A percentile compares a stretch with the other conserved stretches of the same genome.
These are phyloP conservation scores for Fusarium odoratissimum DNA, from an alignment of 2,329 filamentous ascomycete genomes.

Conservation along the genomic window DNA sequence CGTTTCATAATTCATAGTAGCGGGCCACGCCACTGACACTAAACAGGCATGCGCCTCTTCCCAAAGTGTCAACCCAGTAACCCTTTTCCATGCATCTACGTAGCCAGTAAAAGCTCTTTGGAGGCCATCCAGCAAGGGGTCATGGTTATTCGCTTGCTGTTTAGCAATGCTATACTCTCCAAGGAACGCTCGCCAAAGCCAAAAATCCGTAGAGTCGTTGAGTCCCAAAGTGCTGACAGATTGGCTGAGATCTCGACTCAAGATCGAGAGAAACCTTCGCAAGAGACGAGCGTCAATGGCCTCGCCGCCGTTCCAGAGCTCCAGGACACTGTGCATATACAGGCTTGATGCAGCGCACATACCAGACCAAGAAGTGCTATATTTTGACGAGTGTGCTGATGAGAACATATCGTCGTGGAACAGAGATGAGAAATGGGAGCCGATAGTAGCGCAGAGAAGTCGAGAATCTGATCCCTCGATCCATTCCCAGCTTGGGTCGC, in stretches of 20 bases:
- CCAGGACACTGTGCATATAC: constrained; percentile 34
- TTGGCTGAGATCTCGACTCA: constrained; percentile 22
- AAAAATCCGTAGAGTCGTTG: neutral
- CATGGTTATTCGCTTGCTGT: neutral
- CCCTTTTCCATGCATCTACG: constrained; percentile 6
- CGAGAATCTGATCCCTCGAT: constrained; percentile 39
- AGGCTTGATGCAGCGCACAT: constrained; percentile 24
- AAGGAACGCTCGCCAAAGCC: constrained; percentile 38
- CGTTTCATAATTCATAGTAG: neutral
- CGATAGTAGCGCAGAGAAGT: constrained; percentile 18
- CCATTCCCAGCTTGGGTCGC: constrained; percentile 40
- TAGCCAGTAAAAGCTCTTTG: neutral
- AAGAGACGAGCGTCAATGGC: constrained; percentile 17
- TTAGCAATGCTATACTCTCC: constrained; percentile 27
- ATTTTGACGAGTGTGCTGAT: accelerated
- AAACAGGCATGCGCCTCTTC: constrained; percentile 6
- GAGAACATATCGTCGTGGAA: neutral
- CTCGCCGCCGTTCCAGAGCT: constrained; percentile 18
- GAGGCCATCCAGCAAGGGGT: neutral
- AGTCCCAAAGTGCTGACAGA: accelerated
- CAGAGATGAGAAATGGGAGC: constrained; percentile 33
- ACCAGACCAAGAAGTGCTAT: constrained; percentile 32
- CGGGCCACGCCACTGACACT: constrained; percentile 15
- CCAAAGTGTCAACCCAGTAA: neutral
- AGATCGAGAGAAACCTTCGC: neutral